Conservation (phyloP, 495 filamentous ascomycete species). For the Penicillium roqueforti region DNA sequence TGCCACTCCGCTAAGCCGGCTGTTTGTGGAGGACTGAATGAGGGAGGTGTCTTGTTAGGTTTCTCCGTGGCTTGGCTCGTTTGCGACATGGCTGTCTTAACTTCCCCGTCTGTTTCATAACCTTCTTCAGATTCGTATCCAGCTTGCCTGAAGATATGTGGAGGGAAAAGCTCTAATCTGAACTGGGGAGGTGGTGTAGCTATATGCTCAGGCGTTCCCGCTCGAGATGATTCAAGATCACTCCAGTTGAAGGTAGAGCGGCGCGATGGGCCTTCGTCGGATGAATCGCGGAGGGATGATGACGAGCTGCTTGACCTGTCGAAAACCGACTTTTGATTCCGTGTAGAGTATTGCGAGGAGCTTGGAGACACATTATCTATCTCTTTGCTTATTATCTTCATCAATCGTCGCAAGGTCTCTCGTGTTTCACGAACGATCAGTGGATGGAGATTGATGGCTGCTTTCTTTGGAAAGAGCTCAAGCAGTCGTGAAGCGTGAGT, state of each 20-base stretch:
- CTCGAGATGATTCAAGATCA: conserved; percentile 25
- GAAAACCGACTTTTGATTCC: conserved; percentile 62
- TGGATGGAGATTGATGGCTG: conserved; percentile 27
- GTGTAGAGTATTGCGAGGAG: conserved; percentile 45
- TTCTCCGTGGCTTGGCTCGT: conserved; percentile 32
- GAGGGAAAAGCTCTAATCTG: conserved; percentile 34
- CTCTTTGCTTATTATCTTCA: conserved; percentile 52
- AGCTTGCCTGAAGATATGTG: conserved; percentile 35
- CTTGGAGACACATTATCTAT: conserved; percentile 54
- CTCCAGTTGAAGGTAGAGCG: conserved; percentile 33
- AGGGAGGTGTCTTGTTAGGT: conserved; percentile 25
- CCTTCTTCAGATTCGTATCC: conserved; percentile 34
- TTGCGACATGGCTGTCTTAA: conserved; percentile 30
- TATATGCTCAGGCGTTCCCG: conserved; percentile 37
- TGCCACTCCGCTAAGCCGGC: conserved; percentile 38
- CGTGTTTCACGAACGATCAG: conserved; percentile 36
- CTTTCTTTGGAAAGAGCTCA: conserved; percentile 34
- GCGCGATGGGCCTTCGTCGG: conserved; percentile 34
- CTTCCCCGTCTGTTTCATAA: conserved; percentile 45
- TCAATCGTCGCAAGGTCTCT: conserved; percentile 42
- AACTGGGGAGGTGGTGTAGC: conserved; percentile 20
- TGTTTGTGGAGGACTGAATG: conserved; percentile 22
- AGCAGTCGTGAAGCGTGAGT: conserved; percentile 61
- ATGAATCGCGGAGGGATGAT: conserved; percentile 40
- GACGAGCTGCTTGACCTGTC: conserved; percentile 67